These are phyloP conservation scores for Acer saccharum DNA, from an alignment of 345 rosid genomes.

Conservation along the genomic window DNA sequence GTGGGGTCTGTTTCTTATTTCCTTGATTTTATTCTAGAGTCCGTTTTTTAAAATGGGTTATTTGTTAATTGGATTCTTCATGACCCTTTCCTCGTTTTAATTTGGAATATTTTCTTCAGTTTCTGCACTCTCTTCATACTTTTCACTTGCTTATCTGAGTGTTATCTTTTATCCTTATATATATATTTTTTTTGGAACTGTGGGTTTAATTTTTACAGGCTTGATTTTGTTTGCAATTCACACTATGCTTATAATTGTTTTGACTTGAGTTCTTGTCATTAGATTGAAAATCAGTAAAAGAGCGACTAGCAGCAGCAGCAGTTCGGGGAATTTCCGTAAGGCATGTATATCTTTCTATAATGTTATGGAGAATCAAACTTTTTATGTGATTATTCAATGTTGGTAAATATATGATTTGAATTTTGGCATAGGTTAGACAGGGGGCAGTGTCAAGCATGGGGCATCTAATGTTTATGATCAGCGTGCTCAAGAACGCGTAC, in stretches of 20 bases:
- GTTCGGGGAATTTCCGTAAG: conserved; percentile 41
- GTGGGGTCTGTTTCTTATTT: conserved; percentile 29
- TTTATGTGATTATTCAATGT: conserved; percentile 4
- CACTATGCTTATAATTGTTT: background rate
- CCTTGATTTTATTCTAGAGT: background rate
- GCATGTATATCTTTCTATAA: conserved; percentile 35
- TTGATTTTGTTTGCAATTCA: background rate
- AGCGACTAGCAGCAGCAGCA: conserved; percentile 31
- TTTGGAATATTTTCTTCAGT: too few relatives aligned
- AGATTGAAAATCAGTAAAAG: conserved; percentile 55
- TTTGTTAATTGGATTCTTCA: background rate
- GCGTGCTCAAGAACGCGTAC: conserved; percentile 56
- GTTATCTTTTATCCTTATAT: background rate
- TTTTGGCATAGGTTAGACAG: conserved; percentile 41
- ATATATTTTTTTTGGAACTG: too few relatives aligned
- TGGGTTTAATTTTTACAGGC: background rate
- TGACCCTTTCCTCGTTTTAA: too few relatives aligned
- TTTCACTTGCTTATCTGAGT: too few relatives aligned
- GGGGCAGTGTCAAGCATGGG: conserved; percentile 31
- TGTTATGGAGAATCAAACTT: background rate
- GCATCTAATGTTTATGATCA: conserved; percentile 42
- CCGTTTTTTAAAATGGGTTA: background rate
- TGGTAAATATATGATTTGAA: conserved; percentile 9
- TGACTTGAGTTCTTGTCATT: conserved; percentile 15
- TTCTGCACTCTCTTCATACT: too few relatives aligned